Evolutionary conservation across 495 filamentous ascomycete species (phyloP), one percentile per base, ranked within the genome.

Genomic region (Corynascus novoguineensis): DNA sequence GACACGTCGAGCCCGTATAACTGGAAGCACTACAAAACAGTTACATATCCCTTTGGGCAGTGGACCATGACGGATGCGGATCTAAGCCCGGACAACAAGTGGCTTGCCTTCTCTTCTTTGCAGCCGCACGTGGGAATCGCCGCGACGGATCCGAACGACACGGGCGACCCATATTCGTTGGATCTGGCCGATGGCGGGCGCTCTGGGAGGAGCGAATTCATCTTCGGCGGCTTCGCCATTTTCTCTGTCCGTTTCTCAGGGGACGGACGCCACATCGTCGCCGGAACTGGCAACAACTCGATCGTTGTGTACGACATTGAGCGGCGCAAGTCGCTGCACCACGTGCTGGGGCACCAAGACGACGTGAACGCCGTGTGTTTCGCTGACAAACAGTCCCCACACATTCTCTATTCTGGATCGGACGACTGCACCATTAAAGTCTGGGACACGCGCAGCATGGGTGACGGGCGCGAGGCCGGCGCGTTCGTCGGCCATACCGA

Each of bases 321-420:
- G 67, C 83, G 84, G 1, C 81, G 85, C 29, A 76, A 80, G 42
- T 77, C 86, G 1, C 78, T 95, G 25, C 81, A 96, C 40, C 82
- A 82, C 53, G 85, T 97, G 17, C 74, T 72, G 25, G 90, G 89
- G 2, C 93, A 98, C 64, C 70, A 80, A 11, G 82, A 93, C 59
- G 92, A 98, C 69, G 93, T 98, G 25, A 98, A 98, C 69, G 93
- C 93, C 21, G 93, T 98, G 1, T 97, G 92, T 69, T 97, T 92
- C 65, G 93, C 90, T 11, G 93, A 97, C 70, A 81, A 81, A 50
- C 81, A 82, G 17, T 96, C 90, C 0, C 93, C 93, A 4, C 92
- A 98, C 67, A 92, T 98, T 56, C 77, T 98, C 10, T 98, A 96
- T 69, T 97, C 93, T 8, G 93, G 93, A 35, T 96, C 92, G 3